Base-by-base conservation (phyloP, 2,329 filamentous ascomycete genomes). In the Grosmannia huntii region DNA sequence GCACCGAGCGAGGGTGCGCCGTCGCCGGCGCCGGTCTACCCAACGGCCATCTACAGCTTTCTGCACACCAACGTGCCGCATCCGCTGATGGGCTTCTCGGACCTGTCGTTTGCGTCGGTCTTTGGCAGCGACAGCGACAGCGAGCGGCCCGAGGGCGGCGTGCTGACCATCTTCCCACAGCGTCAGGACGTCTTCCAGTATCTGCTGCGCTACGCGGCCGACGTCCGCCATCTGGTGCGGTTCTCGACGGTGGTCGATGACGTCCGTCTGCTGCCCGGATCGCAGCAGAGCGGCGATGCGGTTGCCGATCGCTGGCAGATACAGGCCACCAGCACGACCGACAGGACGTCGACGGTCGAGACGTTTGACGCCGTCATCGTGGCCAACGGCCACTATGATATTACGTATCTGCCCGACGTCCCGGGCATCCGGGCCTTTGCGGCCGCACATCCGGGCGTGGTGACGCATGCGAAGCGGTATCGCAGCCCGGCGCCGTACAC, bases 11-110 rank as follows among this genome's bases (percentile, higher is more conserved):
- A 16, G 36, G 25, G 12, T 14, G 19, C 10, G 7, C 12, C 9
- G 46, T 14, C 12, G 14, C 7, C 31, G 9, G 67, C 79, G 1
- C 80, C 86, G 6, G 70, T 83, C 2, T 95, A 92, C 66, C 76
- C 89, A n/a, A 89, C 87, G 21, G 87, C 91, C 3, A 82, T 96
- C 71, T 96, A 96, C 69, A 83, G 90, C 53, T 73, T 79, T 27
- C 75, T 96, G 19, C 86, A 96, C 66, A 90, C 91, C 25, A 97
- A 97, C 69, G 90, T 96, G 53, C 88, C 90, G 0, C 82, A 86
- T 60, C 76, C 77, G 0, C 69, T 96, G 56, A 97, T 97, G 92
- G 75, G 78, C 4, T 96, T 85, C 69, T 85, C 85, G 5, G 87
- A 92, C 63, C 73, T 81, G 7, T 68, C 78, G 0, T 94, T 94